Base-by-base conservation (phyloP, 192 early-diverging fungal species). In the Coemansia sp. region DNA sequence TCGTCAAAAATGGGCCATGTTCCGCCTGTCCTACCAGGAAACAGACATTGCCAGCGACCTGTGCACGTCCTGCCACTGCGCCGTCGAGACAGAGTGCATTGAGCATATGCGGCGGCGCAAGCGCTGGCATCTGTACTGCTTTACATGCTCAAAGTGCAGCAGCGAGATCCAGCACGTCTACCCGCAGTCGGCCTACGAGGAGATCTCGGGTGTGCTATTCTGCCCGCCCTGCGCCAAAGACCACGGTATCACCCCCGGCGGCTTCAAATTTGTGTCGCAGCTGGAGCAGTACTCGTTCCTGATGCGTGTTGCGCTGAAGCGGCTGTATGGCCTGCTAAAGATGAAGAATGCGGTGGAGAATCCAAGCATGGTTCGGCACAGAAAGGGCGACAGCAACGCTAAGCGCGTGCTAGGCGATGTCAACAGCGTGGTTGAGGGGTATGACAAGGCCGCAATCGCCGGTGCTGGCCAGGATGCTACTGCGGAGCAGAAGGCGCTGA, bases 221-320 rank as follows among this genome's bases (percentile, higher is more conserved):
- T 87, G 85, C 58, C 71, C 79, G 11, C 53, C 50, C n/a, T 83
- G 83, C 48, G 62, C 60, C 10, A 69, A 74, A 20, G 65, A 79
- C 28, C 61, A 64, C 44, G 59, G 65, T 9, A 45, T 73, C 8
- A 34, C 59, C 14, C 55, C 51, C 0, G 68, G 60, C 20, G 79
- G 83, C 8, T 85, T 92, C 51, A 79, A 82, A 53, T 68, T 81
- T 60, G 82, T 96, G 3, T 85, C 94, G 8, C 87, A 93, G 56
- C 73, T 98, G 34, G 81, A 93, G 53, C 91, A 97, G 76, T 95
- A 95, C 68, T 83, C 86, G 37, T 96, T 92, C 66, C 62, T 94
- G 28, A 70, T 98, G 67, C 80, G 85, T 8, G 86, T 90, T 17
- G 89, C 88, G 15, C 71, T 96, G 37, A 83, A 84, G 45, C 76